Evolutionary conservation across 2,329 filamentous ascomycete species (phyloP).

Genomic region (Penicillium concentricum): DNA sequence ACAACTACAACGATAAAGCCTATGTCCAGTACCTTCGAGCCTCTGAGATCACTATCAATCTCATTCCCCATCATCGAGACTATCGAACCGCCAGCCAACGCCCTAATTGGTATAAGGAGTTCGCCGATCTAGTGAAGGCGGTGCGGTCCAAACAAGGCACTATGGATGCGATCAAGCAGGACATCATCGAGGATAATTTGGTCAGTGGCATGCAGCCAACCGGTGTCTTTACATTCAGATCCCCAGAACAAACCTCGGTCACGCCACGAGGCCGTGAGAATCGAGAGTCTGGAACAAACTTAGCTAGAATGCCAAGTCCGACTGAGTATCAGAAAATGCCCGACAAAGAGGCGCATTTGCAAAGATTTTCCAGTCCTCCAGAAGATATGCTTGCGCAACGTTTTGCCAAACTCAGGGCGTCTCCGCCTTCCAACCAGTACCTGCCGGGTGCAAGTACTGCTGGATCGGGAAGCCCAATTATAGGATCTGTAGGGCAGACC

Average conservation of each 20-base stretch:
- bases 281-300: constrained; percentile 16
- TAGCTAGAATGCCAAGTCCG: constrained; percentile 42
- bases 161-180: constrained; percentile 43
- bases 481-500: constrained; percentile 16
- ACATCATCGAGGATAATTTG: constrained; percentile 41
- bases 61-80: constrained; percentile 73
- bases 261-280: constrained; percentile 26
- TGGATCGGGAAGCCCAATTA: constrained; percentile 2
- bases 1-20: constrained; percentile 62
- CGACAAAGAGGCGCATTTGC: constrained; percentile 22
- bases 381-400: constrained; percentile 42
- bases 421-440: constrained; percentile 9
- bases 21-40: constrained; percentile 83
- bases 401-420: constrained; percentile 41
- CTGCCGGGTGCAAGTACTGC: not conserved
- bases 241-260: constrained; percentile 12
- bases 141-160: constrained; percentile 43
- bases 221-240: constrained; percentile 9
- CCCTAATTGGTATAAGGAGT: constrained; percentile 50
- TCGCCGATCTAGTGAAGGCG: constrained; percentile 51
- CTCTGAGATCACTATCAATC: constrained; percentile 72
- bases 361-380: constrained; percentile 27
- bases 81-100: constrained; percentile 62
- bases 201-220: constrained; percentile 30
- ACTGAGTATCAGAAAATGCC: constrained; percentile 35